phyloP scores from a whole-genome alignment of 2,329 filamentous ascomycete species.

The Corinectria fuckeliana region DNA sequence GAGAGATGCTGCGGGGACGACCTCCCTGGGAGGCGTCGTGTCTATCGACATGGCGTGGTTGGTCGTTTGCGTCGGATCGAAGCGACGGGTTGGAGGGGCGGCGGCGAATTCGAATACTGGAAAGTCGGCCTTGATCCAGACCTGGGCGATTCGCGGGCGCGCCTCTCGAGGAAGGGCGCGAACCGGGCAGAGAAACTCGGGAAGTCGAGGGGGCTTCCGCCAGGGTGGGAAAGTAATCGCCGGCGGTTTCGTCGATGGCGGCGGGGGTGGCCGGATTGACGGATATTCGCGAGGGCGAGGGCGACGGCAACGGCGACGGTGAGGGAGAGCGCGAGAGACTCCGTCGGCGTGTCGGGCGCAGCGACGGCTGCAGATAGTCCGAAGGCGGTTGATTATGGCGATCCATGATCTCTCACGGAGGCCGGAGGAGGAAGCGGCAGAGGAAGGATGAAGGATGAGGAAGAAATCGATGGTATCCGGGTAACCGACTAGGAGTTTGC shows the following conservation, averaged over 20 bases:
- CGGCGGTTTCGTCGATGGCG: conserved; percentile 29
- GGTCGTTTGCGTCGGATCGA: conserved; percentile 7
- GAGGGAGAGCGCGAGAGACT: no score
- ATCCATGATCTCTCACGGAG: conserved; percentile 31
- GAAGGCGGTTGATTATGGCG: conserved; percentile 27
- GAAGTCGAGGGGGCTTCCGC: conserved; percentile 30
- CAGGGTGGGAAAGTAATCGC: conserved; percentile 36
- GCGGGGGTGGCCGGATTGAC: conserved; percentile 18
- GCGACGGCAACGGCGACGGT: conserved; percentile 2
- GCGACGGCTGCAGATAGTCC: conserved; percentile 27
- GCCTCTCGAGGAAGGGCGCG: conserved; percentile 18
- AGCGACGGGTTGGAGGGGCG: conserved; percentile 34
- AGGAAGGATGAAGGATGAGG: background rate
- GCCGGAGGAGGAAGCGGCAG: no score
- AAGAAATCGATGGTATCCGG: no score
- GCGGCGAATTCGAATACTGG: conserved; percentile 37
- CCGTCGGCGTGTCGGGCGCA: no score
- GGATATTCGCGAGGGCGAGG: conserved; percentile 18
- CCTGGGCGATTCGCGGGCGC: conserved; percentile 10
- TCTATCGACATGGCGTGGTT: background rate
- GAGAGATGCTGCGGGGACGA: conserved; percentile 46
- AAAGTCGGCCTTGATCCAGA: conserved; percentile 28
- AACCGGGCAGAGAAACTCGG: conserved; percentile 24
- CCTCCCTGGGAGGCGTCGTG: conserved; percentile 25
- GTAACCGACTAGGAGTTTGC: background rate